phyloP scores from a whole-genome alignment of 441 rosid genomes.

The Daphne laureola region DNA sequence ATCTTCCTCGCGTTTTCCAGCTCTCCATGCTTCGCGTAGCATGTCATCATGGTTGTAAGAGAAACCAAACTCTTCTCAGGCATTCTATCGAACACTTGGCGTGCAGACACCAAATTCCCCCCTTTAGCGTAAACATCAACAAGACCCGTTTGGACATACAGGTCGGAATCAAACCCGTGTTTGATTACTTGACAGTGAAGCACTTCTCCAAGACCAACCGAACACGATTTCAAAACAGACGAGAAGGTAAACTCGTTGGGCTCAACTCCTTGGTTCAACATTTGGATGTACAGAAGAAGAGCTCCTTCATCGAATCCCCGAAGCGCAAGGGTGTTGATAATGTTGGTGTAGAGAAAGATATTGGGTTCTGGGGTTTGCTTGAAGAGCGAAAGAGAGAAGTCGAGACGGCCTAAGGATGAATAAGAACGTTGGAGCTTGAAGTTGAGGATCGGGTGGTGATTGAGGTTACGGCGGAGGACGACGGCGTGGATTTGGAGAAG shows the following conservation, averaged over 20 bases:
- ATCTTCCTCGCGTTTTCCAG: slow-evolving; percentile 40
- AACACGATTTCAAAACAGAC: slow-evolving; percentile 41
- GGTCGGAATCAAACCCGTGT: slow-evolving; percentile 39
- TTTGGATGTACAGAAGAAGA: slow-evolving; percentile 28
- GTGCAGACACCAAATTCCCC: slow-evolving; percentile 26
- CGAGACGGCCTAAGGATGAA: slow-evolving; percentile 35
- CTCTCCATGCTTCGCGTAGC: slow-evolving; percentile 40
- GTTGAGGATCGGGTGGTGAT: slow-evolving; percentile 32
- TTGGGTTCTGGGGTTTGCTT: slow-evolving; percentile 27
- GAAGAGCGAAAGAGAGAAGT: slow-evolving; percentile 37
- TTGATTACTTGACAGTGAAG: slow-evolving; percentile 44
- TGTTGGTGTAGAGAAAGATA: slow-evolving; percentile 42
- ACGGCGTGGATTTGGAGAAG: slow-evolving; percentile 48
- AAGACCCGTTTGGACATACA: slow-evolving; percentile 39
- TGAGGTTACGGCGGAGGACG: slow-evolving; percentile 47
- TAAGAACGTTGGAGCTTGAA: slow-evolving; percentile 64
- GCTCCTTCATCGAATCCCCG: slow-evolving; percentile 31
- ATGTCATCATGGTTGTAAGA: slow-evolving; percentile 31
- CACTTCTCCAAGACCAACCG: slow-evolving; percentile 26
- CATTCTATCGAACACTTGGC: slow-evolving; percentile 27
- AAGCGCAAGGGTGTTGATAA: slow-evolving; percentile 34
- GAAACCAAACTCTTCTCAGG: slow-evolving; percentile 28
- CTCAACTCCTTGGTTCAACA: slow-evolving; percentile 28
- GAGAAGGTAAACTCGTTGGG: slow-evolving; percentile 58
- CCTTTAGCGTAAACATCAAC: slow-evolving; percentile 27